Base-by-base conservation (phyloP, 2,329 filamentous ascomycete genomes). In the Nemania abortiva region DNA sequence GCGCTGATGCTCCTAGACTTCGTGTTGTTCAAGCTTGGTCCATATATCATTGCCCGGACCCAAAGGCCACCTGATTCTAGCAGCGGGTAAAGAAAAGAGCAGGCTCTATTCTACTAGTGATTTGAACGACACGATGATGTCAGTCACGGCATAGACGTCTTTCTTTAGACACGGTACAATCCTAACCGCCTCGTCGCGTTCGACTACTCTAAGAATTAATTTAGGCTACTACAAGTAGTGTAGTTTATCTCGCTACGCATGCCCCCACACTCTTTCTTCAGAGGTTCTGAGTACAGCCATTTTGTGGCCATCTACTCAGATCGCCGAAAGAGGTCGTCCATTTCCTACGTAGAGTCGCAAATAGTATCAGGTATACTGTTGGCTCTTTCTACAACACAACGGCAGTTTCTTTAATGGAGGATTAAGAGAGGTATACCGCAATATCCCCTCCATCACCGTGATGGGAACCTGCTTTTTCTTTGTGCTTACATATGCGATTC, bases 91-190 rank as follows among this genome's bases (percentile, higher is more conserved):
- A 42, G 37, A 49, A 7, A 20, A 20, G 15, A 20, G 20, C 6
- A 22, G 20, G 3, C n/a, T 24, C 27, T 15, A 47, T 39, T 37
- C 37, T 18, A 49, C 39, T 47, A 9, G 39, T 49, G 5, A 22
- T 20, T 20, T 18, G 11, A 50, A 22, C n/a, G 6, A n/a, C 27
- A 31, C 13, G 20, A 34, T 68, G 49, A 56, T 64, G 49, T 53
- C 49, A n/a, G 29, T 24, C 13, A 54, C 54, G 29, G 49, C 39
- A 29, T 42, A 22, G 29, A 11, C n/a, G 13, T 34, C 13, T 50
- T 47, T 55, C 13, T 22, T 49, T 34, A 6, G 29, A 49, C 24
- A 55, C 29, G 47, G 55, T 56, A 20, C 24, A 10, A 29, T 52
- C 24, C 59, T 34, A 55, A 45, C 29, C 9, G 47, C 11, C 31